These are phyloP conservation scores for Cinnamomum chago DNA, from an alignment of 164 flowering plant genomes.

Conservation along the genomic window DNA sequence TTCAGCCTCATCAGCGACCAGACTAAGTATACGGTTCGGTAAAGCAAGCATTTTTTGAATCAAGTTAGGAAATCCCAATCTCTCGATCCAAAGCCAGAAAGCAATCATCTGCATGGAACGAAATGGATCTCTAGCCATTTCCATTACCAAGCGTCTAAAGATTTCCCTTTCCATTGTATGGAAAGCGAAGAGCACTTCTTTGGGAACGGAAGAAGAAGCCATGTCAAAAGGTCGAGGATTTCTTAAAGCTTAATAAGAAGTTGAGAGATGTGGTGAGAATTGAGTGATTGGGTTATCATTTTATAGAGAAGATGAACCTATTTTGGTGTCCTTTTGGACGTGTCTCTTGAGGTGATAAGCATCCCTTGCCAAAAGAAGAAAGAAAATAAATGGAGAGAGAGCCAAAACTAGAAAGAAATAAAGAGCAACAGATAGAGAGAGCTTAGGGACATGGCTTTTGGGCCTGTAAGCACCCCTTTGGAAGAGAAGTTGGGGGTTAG, in stretches of 20 bases:
- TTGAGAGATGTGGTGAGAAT: neutral
- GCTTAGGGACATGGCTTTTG: neutral
- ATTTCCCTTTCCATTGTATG: neutral
- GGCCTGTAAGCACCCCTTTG: neutral
- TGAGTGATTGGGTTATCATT: neutral
- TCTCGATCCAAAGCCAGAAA: conserved; percentile 4
- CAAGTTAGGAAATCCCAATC: neutral
- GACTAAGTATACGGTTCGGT: neutral
- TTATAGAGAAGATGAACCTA: neutral
- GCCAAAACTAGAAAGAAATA: too few species aligned
- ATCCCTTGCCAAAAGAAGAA: neutral
- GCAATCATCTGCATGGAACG: neutral
- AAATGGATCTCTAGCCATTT: neutral
- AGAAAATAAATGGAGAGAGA: too few species aligned
- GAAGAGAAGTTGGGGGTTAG: neutral
- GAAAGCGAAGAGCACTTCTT: neutral
- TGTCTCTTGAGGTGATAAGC: neutral
- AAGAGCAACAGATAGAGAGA: too few species aligned
- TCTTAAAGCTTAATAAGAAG: too few species aligned
- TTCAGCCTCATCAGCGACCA: neutral
- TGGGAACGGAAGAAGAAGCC: neutral
- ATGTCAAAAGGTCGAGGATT: neutral
- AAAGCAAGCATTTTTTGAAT: neutral
- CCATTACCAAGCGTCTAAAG: neutral
- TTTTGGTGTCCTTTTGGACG: neutral